Evolutionary conservation across 768 basidiomycete genomes (phyloP).

Genomic region (Fomitopsis serialis): DNA sequence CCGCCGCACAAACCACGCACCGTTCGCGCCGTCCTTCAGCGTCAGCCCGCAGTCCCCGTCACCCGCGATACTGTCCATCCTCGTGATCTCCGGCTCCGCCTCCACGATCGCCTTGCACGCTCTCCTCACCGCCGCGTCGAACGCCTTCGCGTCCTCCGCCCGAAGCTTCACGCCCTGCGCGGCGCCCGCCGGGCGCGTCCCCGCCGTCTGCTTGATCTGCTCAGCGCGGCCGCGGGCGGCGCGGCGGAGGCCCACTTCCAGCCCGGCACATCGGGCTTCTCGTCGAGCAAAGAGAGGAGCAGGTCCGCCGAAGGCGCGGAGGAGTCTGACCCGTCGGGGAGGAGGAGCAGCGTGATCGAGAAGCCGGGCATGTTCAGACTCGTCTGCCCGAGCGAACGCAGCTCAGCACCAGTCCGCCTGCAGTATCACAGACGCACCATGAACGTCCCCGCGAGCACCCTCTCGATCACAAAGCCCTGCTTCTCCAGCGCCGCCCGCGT

Average conservation of each 20-base stretch:
- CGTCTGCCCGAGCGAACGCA: conserved; percentile 42
- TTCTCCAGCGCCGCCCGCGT: conserved; percentile 48
- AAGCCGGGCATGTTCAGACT: conserved; percentile 93
- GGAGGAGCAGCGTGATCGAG: conserved; percentile 75
- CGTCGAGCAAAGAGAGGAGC: conserved; percentile 62
- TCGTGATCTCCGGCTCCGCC: conserved; percentile 86
- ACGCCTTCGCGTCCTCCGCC: conserved; percentile 42
- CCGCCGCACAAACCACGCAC: conserved; percentile 27
- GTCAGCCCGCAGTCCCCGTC: conserved; percentile 80
- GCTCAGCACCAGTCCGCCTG: neutral
- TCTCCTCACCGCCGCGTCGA: conserved; percentile 47
- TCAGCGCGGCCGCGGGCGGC: conserved; percentile 28
- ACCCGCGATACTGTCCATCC: conserved; percentile 87
- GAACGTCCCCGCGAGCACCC: conserved; percentile 75
- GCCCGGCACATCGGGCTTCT: conserved; percentile 62
- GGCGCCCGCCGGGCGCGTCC: conserved; percentile 2
- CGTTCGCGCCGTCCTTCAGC: conserved; percentile 69
- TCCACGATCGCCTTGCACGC: conserved; percentile 64
- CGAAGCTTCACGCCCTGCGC: conserved; percentile 17
- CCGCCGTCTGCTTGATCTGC: conserved; percentile 9
- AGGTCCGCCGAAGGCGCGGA: conserved; percentile 36
- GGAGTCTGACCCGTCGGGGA: conserved; percentile 44
- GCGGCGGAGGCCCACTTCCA: conserved; percentile 73
- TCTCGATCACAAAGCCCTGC: conserved; percentile 49
- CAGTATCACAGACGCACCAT: conserved; percentile 50